phyloP scores from a whole-genome alignment of 768 basidiomycete genomes.

The Leccinum boreale region DNA sequence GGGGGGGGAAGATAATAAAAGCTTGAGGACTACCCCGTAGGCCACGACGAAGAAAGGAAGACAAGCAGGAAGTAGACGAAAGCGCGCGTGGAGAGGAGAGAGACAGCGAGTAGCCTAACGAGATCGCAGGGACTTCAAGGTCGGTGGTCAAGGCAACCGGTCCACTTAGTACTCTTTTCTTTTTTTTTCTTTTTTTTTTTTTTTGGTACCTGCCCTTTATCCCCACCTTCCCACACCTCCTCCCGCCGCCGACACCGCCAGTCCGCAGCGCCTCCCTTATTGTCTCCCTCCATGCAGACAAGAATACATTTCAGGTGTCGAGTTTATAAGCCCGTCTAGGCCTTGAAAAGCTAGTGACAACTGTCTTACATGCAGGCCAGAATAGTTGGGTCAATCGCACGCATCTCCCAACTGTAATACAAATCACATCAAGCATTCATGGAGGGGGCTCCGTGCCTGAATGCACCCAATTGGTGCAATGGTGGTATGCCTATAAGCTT shows the following conservation, averaged over 20 bases:
- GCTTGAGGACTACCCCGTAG: conserved; percentile 21
- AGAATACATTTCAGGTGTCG: no score
- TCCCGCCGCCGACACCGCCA: no score
- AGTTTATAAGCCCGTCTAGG: no score
- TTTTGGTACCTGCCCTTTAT: conserved; percentile 18
- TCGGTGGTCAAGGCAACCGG: conserved; percentile 55
- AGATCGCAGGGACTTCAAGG: conserved; percentile 33
- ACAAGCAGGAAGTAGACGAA: conserved; percentile 18
- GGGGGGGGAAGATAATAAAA: conserved; percentile 4
- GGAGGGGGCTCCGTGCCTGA: not conserved
- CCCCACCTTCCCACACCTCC: conserved; percentile 15
- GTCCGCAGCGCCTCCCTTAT: no score
- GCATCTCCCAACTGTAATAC: no score
- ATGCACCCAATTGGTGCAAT: not conserved
- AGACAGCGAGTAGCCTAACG: conserved; percentile 22
- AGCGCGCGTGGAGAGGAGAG: conserved; percentile 14
- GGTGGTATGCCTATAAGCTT: not conserved
- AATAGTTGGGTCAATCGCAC: no score
- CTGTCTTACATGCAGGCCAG: no score
- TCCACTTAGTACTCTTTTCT: not conserved
- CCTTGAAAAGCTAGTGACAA: no score
- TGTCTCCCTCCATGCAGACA: no score
- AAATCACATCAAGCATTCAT: not conserved
- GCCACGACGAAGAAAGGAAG: conserved; percentile 20
- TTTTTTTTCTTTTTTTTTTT: not conserved